phyloP scores from a whole-genome alignment of 2,329 filamentous ascomycete genomes.

The Hypoxylon sp. region DNA sequence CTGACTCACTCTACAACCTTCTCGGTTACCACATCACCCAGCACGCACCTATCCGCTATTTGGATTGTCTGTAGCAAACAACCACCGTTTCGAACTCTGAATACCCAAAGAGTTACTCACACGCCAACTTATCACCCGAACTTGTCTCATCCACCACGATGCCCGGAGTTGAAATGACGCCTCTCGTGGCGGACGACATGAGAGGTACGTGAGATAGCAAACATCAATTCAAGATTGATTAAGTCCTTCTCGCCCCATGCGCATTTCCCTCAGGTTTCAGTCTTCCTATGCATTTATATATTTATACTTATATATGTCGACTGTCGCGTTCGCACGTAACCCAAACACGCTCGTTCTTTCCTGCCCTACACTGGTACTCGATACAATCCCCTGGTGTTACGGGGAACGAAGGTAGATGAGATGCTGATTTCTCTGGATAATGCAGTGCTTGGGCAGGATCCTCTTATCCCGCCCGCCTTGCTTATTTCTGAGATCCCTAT shows the following conservation, averaged over 20 bases:
- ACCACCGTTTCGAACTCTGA: constrained; percentile 3
- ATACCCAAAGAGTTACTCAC: constrained; percentile 11
- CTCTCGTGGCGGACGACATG: constrained; percentile 53
- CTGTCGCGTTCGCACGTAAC: constrained; percentile 20
- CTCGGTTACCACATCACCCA: constrained; percentile 22
- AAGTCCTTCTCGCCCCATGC: constrained; percentile 1
- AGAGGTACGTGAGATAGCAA: constrained; percentile 51
- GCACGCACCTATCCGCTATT: constrained; percentile 37
- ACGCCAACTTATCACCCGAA: constrained; percentile 9
- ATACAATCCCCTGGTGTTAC: constrained; percentile 4
- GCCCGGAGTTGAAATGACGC: constrained; percentile 52
- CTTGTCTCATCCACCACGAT: constrained; percentile 43
- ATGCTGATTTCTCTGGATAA: constrained; percentile 49
- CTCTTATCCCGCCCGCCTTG: constrained; percentile 88
- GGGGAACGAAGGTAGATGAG: constrained; percentile 13
- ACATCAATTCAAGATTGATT: constrained; percentile 6
- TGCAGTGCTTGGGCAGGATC: constrained; percentile 91
- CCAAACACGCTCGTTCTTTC: constrained; percentile 17
- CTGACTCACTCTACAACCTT: constrained; percentile 33
- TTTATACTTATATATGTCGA: constrained; percentile 7
- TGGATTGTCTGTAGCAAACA: constrained; percentile 35
- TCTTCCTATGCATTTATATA: constrained; percentile 13
- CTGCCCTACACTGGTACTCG: constrained; percentile 17
- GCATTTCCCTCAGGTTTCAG: background rate
- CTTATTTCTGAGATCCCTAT: constrained; percentile 88